These are phyloP conservation scores for Obba rivulosa DNA, from an alignment of 768 basidiomycete species.

Conservation along the genomic window DNA sequence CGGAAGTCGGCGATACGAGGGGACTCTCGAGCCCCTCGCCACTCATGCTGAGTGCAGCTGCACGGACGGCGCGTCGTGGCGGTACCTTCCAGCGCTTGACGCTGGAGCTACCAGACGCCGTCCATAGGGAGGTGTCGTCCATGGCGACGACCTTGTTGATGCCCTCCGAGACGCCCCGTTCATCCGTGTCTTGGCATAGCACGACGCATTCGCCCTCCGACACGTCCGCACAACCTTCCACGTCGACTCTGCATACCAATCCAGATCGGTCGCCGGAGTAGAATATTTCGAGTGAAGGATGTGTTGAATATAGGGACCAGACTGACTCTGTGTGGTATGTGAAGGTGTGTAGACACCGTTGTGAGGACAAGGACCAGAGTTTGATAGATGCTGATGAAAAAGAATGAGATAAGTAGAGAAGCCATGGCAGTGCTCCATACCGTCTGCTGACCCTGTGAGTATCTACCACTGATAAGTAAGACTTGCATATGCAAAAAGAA, in stretches of 20 bases:
- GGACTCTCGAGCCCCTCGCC: conserved; percentile 9
- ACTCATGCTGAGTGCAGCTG: conserved; percentile 13
- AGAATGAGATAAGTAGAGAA: conserved; percentile 4
- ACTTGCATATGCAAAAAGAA: conserved; percentile 6
- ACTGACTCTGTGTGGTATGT: conserved; percentile 92
- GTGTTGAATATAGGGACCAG: conserved; percentile 87
- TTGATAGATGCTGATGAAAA: conserved; percentile 63
- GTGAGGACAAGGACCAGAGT: conserved; percentile 87
- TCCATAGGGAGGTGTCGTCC: conserved; percentile 87
- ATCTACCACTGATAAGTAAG: conserved; percentile 37
- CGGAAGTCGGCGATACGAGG: conserved; percentile 8
- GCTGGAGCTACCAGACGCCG: conserved; percentile 77
- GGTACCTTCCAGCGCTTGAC: conserved; percentile 82
- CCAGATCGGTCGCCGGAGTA: conserved; percentile 94
- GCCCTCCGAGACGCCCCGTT: conserved; percentile 45
- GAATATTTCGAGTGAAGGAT: conserved; percentile 83
- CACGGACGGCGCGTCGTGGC: conserved; percentile 35
- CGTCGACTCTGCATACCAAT: conserved; percentile 86
- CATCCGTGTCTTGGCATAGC: conserved; percentile 63
- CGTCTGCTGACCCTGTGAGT: conserved; percentile 83
- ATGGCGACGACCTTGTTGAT: conserved; percentile 80
- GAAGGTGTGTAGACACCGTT: conserved; percentile 93
- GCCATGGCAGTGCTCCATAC: conserved; percentile 17
- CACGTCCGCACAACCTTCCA: conserved; percentile 74
- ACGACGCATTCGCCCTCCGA: conserved; percentile 88